Evolutionary conservation across 1,139 yeast genomes (phyloP).

Genomic region (Yamadazyma atlantica): DNA sequence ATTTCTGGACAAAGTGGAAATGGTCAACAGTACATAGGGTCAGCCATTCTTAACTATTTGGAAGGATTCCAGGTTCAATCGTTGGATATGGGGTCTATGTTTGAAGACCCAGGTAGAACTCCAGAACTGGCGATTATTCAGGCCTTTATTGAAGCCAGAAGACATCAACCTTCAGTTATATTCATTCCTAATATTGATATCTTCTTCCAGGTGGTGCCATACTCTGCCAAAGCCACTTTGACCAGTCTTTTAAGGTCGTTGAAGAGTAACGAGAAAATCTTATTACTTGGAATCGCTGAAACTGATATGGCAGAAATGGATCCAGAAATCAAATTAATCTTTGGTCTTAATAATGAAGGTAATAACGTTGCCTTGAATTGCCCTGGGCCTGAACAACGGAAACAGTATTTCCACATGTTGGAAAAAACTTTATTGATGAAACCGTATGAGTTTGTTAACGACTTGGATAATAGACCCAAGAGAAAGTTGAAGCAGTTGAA

Average conservation of each 20-base stretch:
- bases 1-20: conserved; percentile 75
- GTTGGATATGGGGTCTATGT: conserved; percentile 74
- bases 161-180: conserved; percentile 86
- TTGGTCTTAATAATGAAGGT: conserved; percentile 50
- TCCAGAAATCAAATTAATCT: conserved; percentile 42
- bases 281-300: conserved; percentile 79
- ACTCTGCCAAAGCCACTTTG: conserved; percentile 70
- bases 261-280: conserved; percentile 68
- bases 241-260: conserved; percentile 67
- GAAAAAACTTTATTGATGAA: conserved; percentile 58
- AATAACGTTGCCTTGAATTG: conserved; percentile 47
- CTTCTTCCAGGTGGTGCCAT: conserved; percentile 70
- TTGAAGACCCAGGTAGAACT: conserved; percentile 78
- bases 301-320: conserved; percentile 30
- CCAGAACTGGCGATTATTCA: conserved; percentile 87
- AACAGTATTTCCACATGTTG: conserved; percentile 55
- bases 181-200: conserved; percentile 82
- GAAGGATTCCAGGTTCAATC: conserved; percentile 92
- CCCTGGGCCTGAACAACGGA: conserved; percentile 44
- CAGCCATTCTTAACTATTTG: conserved; percentile 77
- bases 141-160: conserved; percentile 80
- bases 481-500: conserved; percentile 41
- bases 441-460: conserved; percentile 63
- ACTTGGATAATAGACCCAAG: conserved; percentile 50
- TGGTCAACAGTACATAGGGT: conserved; percentile 85